A percentile compares a stretch with the other conserved stretches of the same genome.
Conservation (phyloP, 208 protist species). For the Trypanosoma mega region DNA sequence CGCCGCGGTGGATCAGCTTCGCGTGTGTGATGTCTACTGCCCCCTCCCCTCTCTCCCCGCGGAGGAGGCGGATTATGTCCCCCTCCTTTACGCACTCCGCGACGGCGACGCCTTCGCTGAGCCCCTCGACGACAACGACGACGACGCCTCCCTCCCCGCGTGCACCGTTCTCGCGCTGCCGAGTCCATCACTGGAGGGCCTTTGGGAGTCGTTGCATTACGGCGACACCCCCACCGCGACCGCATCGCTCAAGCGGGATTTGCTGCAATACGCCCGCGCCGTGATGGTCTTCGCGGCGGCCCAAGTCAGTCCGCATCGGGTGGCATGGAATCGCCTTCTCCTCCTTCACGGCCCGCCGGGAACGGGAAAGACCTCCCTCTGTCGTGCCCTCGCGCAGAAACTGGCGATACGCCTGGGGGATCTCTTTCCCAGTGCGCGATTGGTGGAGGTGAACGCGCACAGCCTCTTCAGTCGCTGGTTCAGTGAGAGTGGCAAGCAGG, state of each 20-base stretch:
- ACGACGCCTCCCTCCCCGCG: slow-evolving; percentile 18
- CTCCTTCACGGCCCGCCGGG: slow-evolving; percentile 93
- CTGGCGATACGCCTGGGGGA: slow-evolving; percentile 56
- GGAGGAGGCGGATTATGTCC: slow-evolving; percentile 13
- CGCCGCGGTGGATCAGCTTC: slow-evolving; percentile 31
- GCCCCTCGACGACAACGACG: slow-evolving; percentile 13
- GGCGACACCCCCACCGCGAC: slow-evolving; percentile 53
- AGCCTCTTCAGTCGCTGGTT: slow-evolving; percentile 97
- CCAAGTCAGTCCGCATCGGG: slow-evolving; percentile 77
- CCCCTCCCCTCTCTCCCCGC: slow-evolving; percentile 11
- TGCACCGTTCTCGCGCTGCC: slow-evolving; percentile 68
- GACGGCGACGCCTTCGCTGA: slow-evolving; percentile 2
- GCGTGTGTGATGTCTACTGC: slow-evolving; percentile 58
- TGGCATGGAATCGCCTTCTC: slow-evolving; percentile 79
- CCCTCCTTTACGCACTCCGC: slow-evolving; percentile 24
- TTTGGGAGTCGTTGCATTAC: slow-evolving; percentile 90
- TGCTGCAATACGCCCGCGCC: slow-evolving; percentile 91
- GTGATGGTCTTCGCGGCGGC: slow-evolving; percentile 83
- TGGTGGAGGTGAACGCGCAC: slow-evolving; percentile 97
- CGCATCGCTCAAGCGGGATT: slow-evolving; percentile 72
- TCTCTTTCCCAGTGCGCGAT: slow-evolving; percentile 38
- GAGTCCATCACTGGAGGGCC: slow-evolving; percentile 63
- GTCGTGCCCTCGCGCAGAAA: slow-evolving; percentile 86
- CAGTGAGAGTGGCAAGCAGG: slow-evolving; percentile 97
- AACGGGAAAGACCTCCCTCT: slow-evolving; percentile 94